Evolutionary conservation across 345 rosid species (phyloP).

Genomic region (Sisymbrium altissimum): DNA sequence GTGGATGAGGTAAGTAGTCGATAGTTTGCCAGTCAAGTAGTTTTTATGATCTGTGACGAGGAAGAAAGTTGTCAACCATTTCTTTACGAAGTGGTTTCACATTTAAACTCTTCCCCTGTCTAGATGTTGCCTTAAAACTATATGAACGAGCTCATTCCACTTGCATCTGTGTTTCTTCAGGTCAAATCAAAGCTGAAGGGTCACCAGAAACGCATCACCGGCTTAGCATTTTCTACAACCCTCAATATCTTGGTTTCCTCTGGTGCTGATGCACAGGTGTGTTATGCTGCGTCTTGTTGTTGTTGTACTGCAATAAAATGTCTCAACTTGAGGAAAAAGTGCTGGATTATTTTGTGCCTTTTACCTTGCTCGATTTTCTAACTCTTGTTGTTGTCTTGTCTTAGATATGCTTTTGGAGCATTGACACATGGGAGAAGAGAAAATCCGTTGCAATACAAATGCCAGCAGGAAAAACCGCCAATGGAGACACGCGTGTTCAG

Average conservation of each 20-base stretch:
- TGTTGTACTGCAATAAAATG: background rate
- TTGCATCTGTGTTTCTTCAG: constrained; percentile 36
- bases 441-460: constrained; percentile 55
- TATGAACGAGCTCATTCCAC: constrained; percentile 6
- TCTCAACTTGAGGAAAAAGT: background rate
- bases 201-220: constrained; percentile 80
- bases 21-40: background rate
- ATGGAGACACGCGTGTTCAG: constrained; percentile 70
- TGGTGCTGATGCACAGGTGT: constrained; percentile 91
- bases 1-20: constrained; percentile 62
- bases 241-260: constrained; percentile 82
- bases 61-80: background rate
- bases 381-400: constrained; percentile 7
- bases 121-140: background rate
- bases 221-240: constrained; percentile 76
- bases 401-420: constrained; percentile 81
- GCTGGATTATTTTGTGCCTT: background rate
- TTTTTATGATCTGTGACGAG: background rate
- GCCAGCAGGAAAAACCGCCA: constrained; percentile 63
- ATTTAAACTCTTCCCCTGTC: background rate
- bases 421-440: constrained; percentile 89
- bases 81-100: background rate
- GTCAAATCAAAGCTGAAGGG: constrained; percentile 84
- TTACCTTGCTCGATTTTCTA: background rate
- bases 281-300: constrained; percentile 25